These are phyloP conservation scores for Coemansia sp. DNA, from an alignment of 192 early-diverging fungal species.

Conservation along the genomic window DNA sequence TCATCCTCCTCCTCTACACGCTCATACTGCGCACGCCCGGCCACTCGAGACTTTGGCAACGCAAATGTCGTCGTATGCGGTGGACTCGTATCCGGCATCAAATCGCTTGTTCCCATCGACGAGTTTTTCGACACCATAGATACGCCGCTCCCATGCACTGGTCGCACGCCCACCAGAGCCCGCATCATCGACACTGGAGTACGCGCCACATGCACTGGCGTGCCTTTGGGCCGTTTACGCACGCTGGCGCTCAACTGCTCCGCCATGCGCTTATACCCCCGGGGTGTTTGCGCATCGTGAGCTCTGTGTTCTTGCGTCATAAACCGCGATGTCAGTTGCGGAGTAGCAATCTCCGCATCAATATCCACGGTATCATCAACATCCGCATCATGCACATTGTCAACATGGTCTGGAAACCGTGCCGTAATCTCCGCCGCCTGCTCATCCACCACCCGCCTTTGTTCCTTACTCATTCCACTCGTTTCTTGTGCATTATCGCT, in stretches of 20 bases:
- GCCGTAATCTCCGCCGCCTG: slow-evolving; percentile 45
- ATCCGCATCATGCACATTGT: slow-evolving; percentile 19
- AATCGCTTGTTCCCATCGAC: slow-evolving; percentile 42
- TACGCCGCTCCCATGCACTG: slow-evolving; percentile 15
- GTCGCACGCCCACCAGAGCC: slow-evolving; percentile 22
- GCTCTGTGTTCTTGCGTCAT: slow-evolving; percentile 44
- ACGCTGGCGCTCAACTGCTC: slow-evolving; percentile 32
- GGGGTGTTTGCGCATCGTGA: slow-evolving; percentile 10
- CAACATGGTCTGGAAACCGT: slow-evolving; percentile 30
- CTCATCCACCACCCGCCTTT: slow-evolving; percentile 33
- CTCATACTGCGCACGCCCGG: slow-evolving; percentile 10
- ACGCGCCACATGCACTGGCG: slow-evolving; percentile 12
- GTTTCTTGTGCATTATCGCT: too few species aligned
- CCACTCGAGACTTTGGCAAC: slow-evolving; percentile 39
- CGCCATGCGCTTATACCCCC: slow-evolving; percentile 37
- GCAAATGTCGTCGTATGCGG: slow-evolving; percentile 45
- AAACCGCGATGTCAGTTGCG: slow-evolving; percentile 52
- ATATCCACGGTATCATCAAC: slow-evolving; percentile 26
- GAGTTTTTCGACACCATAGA: slow-evolving; percentile 37
- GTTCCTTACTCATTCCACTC: slow-evolving; percentile 14
- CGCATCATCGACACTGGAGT: slow-evolving; percentile 52
- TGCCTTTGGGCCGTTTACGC: slow-evolving; percentile 3
- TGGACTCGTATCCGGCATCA: slow-evolving; percentile 51
- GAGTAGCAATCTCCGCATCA: slow-evolving; percentile 48
- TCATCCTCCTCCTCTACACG: slow-evolving; percentile 28